Base-by-base conservation (phyloP, 352 stramenopile genomes). In the Pelagophyceae sp. region DNA sequence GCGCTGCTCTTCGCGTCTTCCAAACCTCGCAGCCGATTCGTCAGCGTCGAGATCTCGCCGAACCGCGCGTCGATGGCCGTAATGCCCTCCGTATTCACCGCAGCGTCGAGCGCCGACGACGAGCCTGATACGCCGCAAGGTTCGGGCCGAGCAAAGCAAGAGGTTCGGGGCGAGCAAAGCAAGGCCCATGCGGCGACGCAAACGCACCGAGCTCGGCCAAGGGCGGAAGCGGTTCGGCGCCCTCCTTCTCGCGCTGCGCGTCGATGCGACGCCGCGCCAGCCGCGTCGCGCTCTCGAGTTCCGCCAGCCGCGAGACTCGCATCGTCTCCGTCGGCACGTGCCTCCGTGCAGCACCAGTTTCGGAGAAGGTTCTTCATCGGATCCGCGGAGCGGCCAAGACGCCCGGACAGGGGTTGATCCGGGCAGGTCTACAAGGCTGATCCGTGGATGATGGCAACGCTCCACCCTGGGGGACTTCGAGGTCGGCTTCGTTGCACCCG, bases 171-270 rank as follows among this genome's bases (percentile, higher is more conserved):
- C 11, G 45, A 54, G 45, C 45, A 54, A 54, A 23, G 23, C 45
- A 54, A 54, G 11, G 45, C 11, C 45, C 45, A 23, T 54, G 45
- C 11, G 45, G 23, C 45, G 45, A 54, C 45, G 45, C 11, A 11
- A 11, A 23, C 45, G 45, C 45, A 54, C 45, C 45, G 45, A 54
- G 45, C 11, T 54, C 45, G 45, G 45, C 45, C 11, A 54, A 23
- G 45, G 45, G 45, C 45, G 45, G 45, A 11, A 54, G 45, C 11
- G 45, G 50, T 37, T 72, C 78, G 58, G 51, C 72, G 75, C 72
- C 77, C 17, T 72, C 65, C 15, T 80, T 72, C 6, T 60, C 64
- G 32, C 77, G 72, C 40, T 80, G 77, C 27, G 78, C 54, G 40
- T 75, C 77, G 75, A 72, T 76, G 45, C 45, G 45, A 11, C 45